phyloP scores from a whole-genome alignment of 2,329 filamentous ascomycete species.

The Fusarium liriodendri region DNA sequence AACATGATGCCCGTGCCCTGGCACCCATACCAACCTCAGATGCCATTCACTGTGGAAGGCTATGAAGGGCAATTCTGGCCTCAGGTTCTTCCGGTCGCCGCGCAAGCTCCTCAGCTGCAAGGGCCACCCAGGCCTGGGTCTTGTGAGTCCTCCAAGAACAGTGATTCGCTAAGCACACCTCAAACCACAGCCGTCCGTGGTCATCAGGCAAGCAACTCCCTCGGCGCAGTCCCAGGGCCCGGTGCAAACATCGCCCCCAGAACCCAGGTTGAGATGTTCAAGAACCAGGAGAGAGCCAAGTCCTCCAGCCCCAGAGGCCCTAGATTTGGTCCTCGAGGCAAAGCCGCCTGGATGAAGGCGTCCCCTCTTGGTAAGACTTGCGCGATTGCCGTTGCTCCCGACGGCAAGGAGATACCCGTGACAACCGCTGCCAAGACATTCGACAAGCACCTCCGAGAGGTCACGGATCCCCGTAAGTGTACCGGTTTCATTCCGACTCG shows the following conservation, averaged over 20 bases:
- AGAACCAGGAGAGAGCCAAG: not conserved
- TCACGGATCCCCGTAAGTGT: constrained; percentile 13
- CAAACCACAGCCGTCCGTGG: not conserved
- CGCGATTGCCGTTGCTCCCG: constrained; percentile 9
- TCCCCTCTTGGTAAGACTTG: constrained; percentile 23
- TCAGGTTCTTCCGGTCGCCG: not conserved
- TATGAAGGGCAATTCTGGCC: not conserved
- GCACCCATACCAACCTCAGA: not conserved
- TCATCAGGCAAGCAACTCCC: not conserved
- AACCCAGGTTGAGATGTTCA: constrained; percentile 13
- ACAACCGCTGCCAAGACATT: not conserved
- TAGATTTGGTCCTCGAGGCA: constrained; percentile 10
- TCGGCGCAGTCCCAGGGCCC: not conserved
- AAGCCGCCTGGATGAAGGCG: constrained; percentile 25
- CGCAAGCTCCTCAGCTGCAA: not conserved
- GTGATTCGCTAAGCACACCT: not conserved
- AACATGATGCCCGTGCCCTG: constrained; percentile 4
- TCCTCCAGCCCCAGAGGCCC: not conserved
- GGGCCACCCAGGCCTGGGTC: not conserved
- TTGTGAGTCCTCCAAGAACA: not conserved
- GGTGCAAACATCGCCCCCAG: not conserved
- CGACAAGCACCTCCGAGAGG: constrained; percentile 21
- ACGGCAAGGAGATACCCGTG: not conserved
- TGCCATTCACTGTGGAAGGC: not conserved
- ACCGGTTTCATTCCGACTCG: constrained; percentile 31